These are phyloP conservation scores for Cladophialophora chaetospira DNA, from an alignment of 2,329 filamentous ascomycete species.

Conservation along the genomic window DNA sequence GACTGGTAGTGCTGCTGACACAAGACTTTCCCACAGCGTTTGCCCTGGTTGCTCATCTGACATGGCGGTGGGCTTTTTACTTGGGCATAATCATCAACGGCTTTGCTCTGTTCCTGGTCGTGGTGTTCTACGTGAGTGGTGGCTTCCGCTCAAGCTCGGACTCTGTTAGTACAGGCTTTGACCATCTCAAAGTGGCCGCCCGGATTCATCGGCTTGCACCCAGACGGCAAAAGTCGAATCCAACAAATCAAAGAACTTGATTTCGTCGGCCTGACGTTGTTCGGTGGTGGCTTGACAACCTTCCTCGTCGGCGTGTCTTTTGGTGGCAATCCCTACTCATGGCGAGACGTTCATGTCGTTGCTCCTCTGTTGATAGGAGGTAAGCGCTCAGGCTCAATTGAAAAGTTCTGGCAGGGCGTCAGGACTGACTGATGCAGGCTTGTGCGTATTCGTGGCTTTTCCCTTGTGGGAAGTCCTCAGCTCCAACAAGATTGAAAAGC, in stretches of 20 bases:
- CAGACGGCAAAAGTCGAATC: slow-evolving; percentile 17
- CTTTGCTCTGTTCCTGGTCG: slow-evolving; percentile 10
- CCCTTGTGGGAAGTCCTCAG: slow-evolving; percentile 19
- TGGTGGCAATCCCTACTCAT: slow-evolving; percentile 25
- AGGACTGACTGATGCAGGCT: too few relatives aligned
- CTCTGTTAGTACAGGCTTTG: too few relatives aligned
- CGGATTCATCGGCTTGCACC: slow-evolving; percentile 15
- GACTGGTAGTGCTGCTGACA: not conserved
- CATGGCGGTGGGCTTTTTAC: slow-evolving; percentile 23
- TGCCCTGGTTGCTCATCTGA: slow-evolving; percentile 3
- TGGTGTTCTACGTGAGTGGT: slow-evolving; percentile 21
- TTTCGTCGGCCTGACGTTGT: slow-evolving; percentile 25
- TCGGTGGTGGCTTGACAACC: slow-evolving; percentile 21
- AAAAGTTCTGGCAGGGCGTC: too few relatives aligned
- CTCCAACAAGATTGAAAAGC: slow-evolving; percentile 6
- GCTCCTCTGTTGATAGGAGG: slow-evolving; percentile 14
- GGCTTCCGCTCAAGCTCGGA: too few relatives aligned
- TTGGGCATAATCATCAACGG: slow-evolving; percentile 12
- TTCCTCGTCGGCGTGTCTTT: slow-evolving; percentile 26
- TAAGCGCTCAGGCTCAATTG: too few relatives aligned
- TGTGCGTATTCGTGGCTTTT: slow-evolving; percentile 4
- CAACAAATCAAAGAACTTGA: slow-evolving; percentile 26
- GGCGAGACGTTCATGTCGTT: slow-evolving; percentile 14
- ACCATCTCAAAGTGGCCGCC: too few relatives aligned
- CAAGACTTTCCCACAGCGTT: not conserved